These are phyloP conservation scores for Paxillus ammoniavirescens DNA, from an alignment of 768 basidiomycete genomes.

Conservation along the genomic window DNA sequence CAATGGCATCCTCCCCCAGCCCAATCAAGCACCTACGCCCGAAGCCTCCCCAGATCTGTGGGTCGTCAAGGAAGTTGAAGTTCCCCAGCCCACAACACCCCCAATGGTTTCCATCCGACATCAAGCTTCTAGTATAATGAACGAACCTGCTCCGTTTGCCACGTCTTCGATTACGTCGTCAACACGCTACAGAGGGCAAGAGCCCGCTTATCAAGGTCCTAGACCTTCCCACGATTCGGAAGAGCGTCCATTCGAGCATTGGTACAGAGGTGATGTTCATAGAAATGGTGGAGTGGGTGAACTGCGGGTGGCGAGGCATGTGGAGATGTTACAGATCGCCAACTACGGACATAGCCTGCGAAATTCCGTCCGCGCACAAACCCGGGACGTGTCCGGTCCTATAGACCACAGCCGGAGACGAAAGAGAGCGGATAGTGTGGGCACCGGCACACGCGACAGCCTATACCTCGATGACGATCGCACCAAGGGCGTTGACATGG, in stretches of 20 bases:
- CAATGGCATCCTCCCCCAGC: conserved; percentile 27
- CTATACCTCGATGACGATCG: conserved; percentile 66
- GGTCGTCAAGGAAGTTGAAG: conserved; percentile 27
- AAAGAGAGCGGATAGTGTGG: conserved; percentile 67
- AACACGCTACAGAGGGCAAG: conserved; percentile 34
- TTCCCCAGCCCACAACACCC: conserved; percentile 30
- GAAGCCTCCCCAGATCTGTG: conserved; percentile 31
- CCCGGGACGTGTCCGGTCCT: conserved; percentile 22
- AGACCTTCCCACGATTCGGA: conserved; percentile 73
- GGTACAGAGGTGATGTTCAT: conserved; percentile 86
- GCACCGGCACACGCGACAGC: conserved; percentile 56
- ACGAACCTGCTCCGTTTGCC: conserved; percentile 65
- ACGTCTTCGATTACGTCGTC: conserved; percentile 46
- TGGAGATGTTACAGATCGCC: conserved; percentile 88
- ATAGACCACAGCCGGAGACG: conserved; percentile 35
- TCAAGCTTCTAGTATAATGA: conserved; percentile 48
- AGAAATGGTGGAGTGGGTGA: conserved; percentile 90
- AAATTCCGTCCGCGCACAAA: conserved; percentile 24
- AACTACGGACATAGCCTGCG: conserved; percentile 72
- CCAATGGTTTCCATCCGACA: conserved; percentile 36
- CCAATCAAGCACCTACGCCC: conserved; percentile 25
- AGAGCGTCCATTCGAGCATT: conserved; percentile 83
- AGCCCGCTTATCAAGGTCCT: conserved; percentile 31
- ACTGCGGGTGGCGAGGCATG: conserved; percentile 65
- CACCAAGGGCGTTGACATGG: conserved; percentile 45